Percentiles rank a stretch among this genome's conserved stretches.
phyloP scores from a whole-genome alignment of 225 moss, liverwort and hornwort genomes.

The Physcomitrium patens region DNA sequence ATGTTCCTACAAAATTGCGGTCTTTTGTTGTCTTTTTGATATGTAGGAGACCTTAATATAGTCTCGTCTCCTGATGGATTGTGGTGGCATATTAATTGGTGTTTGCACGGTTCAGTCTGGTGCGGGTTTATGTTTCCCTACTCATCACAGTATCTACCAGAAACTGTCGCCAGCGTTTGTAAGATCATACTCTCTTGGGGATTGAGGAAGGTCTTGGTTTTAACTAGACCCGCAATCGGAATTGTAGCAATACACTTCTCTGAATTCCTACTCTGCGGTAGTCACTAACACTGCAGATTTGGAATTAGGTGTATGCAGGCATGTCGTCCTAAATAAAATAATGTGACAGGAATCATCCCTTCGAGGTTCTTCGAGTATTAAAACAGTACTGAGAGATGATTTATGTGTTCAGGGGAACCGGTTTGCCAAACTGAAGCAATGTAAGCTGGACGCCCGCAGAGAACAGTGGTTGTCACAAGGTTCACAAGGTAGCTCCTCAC shows the following conservation, averaged over 20 bases:
- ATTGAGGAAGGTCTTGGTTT: not conserved
- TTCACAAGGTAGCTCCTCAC: conserved; percentile 46
- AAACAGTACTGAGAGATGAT: conserved; percentile 28
- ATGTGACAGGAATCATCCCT: conserved; percentile 17
- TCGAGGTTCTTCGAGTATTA: conserved; percentile 10
- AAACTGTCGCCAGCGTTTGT: not conserved
- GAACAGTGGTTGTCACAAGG: conserved; percentile 84
- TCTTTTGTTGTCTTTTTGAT: not conserved
- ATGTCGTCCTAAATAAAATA: conserved; percentile 1
- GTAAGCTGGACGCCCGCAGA: conserved; percentile 76
- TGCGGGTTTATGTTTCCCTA: not conserved
- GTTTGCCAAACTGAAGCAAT: conserved; percentile 80
- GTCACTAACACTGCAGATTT: not conserved
- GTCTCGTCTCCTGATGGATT: not conserved
- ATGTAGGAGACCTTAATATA: not conserved
- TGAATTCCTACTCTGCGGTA: conserved; percentile 6
- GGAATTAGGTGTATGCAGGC: conserved; percentile 25
- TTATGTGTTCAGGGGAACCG: conserved; percentile 57
- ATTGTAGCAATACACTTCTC: not conserved
- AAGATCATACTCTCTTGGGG: not conserved
- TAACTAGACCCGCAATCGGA: not conserved
- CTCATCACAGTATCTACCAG: not conserved
- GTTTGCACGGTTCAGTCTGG: not conserved
- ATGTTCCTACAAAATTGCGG: not conserved
- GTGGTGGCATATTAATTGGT: not conserved